Evolutionary conservation across 2,329 filamentous ascomycete genomes (phyloP).

Genomic region (Ciborinia camelliae): DNA sequence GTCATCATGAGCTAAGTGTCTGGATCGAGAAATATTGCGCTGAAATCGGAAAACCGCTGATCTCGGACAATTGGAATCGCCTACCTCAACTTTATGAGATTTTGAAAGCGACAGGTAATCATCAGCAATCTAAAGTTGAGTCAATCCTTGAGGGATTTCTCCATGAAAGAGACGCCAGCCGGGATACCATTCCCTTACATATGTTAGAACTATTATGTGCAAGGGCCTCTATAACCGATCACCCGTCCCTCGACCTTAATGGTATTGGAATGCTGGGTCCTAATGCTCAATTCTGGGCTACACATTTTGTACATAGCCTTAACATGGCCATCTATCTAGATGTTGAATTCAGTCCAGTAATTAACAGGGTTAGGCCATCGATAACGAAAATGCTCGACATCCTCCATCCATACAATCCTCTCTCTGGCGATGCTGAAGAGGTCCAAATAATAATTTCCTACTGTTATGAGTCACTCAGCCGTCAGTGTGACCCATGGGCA

Average conservation of each 20-base stretch:
- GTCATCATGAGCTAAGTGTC: neutral
- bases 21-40: neutral
- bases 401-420: neutral
- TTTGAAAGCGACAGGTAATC: neutral
- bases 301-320: neutral
- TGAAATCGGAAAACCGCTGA: neutral
- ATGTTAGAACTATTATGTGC: neutral
- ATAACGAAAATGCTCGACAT: too few relatives aligned
- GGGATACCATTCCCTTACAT: neutral
- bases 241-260: neutral
- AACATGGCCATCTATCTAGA: neutral
- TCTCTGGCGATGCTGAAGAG: neutral
- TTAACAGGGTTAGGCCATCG: too few relatives aligned
- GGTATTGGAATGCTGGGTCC: neutral
- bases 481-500: neutral
- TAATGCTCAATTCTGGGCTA: neutral
- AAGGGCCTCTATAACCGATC: neutral
- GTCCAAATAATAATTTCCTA: neutral
- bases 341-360: too few relatives aligned
- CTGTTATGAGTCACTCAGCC: neutral
- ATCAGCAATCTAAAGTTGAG: neutral
- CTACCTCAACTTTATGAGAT: neutral
- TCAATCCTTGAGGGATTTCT: neutral
- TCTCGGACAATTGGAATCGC: neutral
- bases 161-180: too few relatives aligned